Conservation (phyloP, 176 grass and related monocot genomes). For the Thinopyrum elongatum region DNA sequence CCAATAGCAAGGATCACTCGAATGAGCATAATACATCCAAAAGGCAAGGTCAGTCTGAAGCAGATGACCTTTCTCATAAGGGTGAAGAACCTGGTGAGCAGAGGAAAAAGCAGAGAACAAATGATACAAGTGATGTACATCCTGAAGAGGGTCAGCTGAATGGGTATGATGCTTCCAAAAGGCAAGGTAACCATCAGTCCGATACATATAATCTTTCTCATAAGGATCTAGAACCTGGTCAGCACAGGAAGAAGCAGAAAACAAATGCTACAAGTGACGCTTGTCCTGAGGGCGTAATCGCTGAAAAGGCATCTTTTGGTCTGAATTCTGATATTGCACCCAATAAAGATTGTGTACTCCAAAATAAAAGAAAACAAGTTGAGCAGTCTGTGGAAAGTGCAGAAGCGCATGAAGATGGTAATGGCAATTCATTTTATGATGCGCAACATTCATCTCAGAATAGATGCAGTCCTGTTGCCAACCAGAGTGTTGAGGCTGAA, state of each 20-base stretch:
- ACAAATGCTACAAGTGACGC: background rate
- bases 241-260: constrained; percentile 32
- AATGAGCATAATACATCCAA: background rate
- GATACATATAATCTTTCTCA: background rate
- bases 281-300: background rate
- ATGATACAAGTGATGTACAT: background rate
- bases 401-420: constrained; percentile 20
- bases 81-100: constrained; percentile 9
- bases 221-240: background rate
- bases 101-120: constrained; percentile 2
- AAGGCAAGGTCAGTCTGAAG: constrained; percentile 21
- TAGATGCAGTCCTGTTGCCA: background rate
- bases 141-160: background rate
- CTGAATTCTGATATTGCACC: background rate
- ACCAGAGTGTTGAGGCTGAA: constrained; percentile 23
- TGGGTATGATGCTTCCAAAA: background rate
- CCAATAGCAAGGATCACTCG: background rate
- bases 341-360: constrained; percentile 5
- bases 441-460: constrained; percentile 16
- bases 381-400: constrained; percentile 12
- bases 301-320: constrained; percentile 9
- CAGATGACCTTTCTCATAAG: background rate
- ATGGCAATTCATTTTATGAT: constrained; percentile 25
- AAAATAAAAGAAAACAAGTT: constrained; percentile 25
- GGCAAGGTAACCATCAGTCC: constrained; percentile 4